Conservation (phyloP, 2,329 filamentous ascomycete genomes). For the Aspergillus amoenus region DNA sequence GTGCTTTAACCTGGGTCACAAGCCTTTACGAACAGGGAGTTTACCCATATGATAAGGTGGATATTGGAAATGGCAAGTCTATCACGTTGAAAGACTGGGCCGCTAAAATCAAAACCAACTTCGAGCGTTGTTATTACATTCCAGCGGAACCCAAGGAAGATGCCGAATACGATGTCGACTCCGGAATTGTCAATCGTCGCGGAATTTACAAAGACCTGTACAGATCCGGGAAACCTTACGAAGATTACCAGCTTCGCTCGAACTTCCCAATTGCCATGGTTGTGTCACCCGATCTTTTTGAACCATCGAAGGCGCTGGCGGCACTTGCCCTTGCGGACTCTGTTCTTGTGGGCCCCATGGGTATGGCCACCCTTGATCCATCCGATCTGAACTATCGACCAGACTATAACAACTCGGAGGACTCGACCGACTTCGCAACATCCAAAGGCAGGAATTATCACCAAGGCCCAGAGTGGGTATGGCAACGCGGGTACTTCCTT, state of each 20-base stretch:
- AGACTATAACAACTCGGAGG: constrained; percentile 93
- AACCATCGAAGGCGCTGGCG: constrained; percentile 71
- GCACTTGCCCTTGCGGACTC: constrained; percentile 79
- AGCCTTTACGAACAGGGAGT: constrained; percentile 65
- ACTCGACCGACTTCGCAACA: constrained; percentile 86
- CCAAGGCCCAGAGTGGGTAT: constrained; percentile 96
- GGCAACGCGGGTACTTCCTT: constrained; percentile 95
- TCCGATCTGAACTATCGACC: constrained; percentile 89
- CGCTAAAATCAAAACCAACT: constrained; percentile 73
- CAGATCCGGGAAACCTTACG: constrained; percentile 88
- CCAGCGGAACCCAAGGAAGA: constrained; percentile 71
- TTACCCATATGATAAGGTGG: constrained; percentile 73
- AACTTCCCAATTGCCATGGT: constrained; percentile 97
- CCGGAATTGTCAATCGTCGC: constrained; percentile 76
- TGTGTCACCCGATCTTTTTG: constrained; percentile 85
- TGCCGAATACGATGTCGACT: constrained; percentile 74
- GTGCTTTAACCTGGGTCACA: constrained; percentile 77
- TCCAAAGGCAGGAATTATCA: constrained; percentile 97
- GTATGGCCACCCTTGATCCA: constrained; percentile 95
- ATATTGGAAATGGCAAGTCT: constrained; percentile 58
- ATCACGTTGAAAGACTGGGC: constrained; percentile 81
- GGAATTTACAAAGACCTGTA: constrained; percentile 99
- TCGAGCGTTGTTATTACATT: constrained; percentile 90
- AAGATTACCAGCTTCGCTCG: constrained; percentile 92
- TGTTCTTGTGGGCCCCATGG: constrained; percentile 77